phyloP scores from a whole-genome alignment of 1,284 basidiomycete genomes.

The Cerioporus squamosus region DNA sequence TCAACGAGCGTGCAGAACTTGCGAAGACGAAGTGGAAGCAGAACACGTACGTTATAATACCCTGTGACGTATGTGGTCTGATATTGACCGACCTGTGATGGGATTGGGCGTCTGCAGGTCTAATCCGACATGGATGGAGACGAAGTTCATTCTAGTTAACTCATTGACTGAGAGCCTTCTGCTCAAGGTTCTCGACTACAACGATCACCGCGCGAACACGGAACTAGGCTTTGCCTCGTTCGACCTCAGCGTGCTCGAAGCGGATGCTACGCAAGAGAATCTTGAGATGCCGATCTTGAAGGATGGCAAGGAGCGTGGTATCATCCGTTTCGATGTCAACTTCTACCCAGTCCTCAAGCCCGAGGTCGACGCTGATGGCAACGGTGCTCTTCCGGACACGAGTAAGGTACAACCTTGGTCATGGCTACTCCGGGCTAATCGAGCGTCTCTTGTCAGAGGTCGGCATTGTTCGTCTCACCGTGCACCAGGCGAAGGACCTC shows the following conservation, averaged over 20 bases:
- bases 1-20: constrained; percentile 78
- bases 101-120: constrained; percentile 56
- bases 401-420: constrained; percentile 47
- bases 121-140: constrained; percentile 93
- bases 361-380: constrained; percentile 66
- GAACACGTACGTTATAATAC: constrained; percentile 64
- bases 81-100: constrained; percentile 6
- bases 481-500: constrained; percentile 97
- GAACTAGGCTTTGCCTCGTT: constrained; percentile 82
- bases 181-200: constrained; percentile 86
- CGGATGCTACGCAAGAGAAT: constrained; percentile 87
- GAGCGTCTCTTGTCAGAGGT: constrained; percentile 51
- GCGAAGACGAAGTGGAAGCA: constrained; percentile 77
- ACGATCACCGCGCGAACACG: constrained; percentile 86
- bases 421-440: constrained; percentile 9
- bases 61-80: constrained; percentile 14
- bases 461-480: constrained; percentile 89
- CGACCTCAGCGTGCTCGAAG: constrained; percentile 74
- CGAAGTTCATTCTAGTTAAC: constrained; percentile 91
- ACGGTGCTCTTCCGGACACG: constrained; percentile 79
- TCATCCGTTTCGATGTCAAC: constrained; percentile 79
- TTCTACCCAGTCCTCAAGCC: constrained; percentile 93
- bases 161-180: constrained; percentile 82
- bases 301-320: constrained; percentile 90
- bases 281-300: constrained; percentile 74